Conservation (phyloP, 2,329 filamentous ascomycete genomes). For the Xylariaceae sp. region DNA sequence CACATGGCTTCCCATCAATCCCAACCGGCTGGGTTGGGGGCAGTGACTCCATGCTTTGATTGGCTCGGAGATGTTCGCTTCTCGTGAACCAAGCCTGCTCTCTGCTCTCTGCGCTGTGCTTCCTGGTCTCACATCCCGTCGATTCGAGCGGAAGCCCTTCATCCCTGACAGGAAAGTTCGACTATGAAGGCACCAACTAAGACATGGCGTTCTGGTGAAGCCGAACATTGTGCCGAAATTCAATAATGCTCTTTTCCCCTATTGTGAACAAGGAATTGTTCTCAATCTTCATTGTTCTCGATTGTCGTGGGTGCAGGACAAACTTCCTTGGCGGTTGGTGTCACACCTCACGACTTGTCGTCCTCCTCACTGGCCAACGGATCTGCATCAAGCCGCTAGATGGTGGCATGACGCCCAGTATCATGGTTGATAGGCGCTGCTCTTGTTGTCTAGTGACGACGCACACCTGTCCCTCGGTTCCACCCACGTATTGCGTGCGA, state of each 20-base stretch:
- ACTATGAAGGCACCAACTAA: constrained; percentile 14
- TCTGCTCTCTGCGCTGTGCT: neutral
- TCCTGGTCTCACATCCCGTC: neutral
- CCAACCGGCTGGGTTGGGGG: neutral
- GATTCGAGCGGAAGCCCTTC: neutral
- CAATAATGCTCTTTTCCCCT: constrained; percentile 7
- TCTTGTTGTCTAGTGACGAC: constrained; percentile 11
- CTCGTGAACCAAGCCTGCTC: neutral
- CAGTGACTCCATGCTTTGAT: neutral
- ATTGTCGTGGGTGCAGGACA: neutral
- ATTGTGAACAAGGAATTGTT: constrained; percentile 3
- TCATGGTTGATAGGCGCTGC: constrained; percentile 1
- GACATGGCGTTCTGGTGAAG: constrained; percentile 23
- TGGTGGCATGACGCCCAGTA: constrained; percentile 8
- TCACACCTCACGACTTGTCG: constrained; percentile 7
- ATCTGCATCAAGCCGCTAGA: constrained; percentile 16
- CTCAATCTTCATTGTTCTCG: neutral
- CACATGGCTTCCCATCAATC: neutral
- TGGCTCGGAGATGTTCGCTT: constrained; percentile 11
- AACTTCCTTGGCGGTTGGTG: constrained; percentile 5
- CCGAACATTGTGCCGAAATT: constrained; percentile 23
- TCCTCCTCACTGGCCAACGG: constrained; percentile 5
- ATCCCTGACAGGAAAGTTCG: constrained; percentile 1
- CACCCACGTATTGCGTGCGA: neutral
- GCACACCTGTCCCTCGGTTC: constrained; percentile 5